Conservation (phyloP, 331 rosid genomes). For the Telfairia occidentalis region DNA sequence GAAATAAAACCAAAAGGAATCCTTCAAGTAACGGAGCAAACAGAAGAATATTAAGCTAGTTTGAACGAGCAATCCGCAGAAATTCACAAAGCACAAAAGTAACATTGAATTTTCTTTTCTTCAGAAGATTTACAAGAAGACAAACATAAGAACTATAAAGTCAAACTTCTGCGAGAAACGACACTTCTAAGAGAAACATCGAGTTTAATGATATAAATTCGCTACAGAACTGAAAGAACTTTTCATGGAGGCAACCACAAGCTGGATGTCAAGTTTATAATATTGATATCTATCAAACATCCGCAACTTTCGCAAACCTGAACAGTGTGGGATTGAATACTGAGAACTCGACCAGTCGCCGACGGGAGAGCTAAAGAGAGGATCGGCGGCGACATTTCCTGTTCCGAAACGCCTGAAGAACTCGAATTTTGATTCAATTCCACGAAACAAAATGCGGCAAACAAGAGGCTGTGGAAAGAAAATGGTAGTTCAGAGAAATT, state of each 20-base stretch:
- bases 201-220: background rate
- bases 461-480: background rate
- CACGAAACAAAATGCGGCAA: background rate
- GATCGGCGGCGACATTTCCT: slow-evolving; percentile 65
- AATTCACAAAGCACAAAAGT: background rate
- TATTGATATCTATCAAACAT: background rate
- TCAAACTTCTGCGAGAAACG: background rate
- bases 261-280: no score
- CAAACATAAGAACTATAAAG: background rate
- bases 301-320: slow-evolving; percentile 34
- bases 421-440: slow-evolving; percentile 11
- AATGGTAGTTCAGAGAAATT: background rate
- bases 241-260: background rate
- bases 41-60: background rate
- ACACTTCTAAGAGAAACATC: background rate
- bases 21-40: background rate
- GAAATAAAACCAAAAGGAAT: background rate
- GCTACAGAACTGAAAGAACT: background rate
- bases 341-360: slow-evolving; percentile 77
- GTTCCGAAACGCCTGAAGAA: slow-evolving; percentile 8
- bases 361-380: slow-evolving; percentile 80
- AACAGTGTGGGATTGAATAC: slow-evolving; percentile 88
- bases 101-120: background rate
- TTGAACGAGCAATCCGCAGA: background rate
- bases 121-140: background rate